Evolutionary conservation across 2,329 filamentous ascomycete species (phyloP).

Genomic region (Didymella exigua): DNA sequence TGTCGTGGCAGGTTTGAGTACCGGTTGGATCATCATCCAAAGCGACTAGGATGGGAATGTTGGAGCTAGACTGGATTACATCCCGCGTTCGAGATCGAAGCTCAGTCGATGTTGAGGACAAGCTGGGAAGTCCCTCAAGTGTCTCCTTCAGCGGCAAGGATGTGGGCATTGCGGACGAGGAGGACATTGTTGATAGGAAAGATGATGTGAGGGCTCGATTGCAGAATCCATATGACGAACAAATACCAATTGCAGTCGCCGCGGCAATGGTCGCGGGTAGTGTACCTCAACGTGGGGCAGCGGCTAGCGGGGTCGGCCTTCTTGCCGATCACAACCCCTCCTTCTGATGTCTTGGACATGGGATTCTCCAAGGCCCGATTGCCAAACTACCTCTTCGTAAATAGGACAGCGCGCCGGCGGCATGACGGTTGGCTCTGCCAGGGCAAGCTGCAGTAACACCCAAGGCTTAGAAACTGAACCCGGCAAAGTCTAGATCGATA

Average conservation of each 20-base stretch:
- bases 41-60: constrained; percentile 43
- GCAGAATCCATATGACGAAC: background rate
- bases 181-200: background rate
- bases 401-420: background rate
- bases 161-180: background rate
- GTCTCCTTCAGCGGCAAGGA: constrained; percentile 15
- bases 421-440: background rate
- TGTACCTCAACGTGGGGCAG: constrained; percentile 6
- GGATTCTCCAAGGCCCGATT: background rate
- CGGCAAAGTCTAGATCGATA: constrained; percentile 31
- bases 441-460: background rate
- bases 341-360: background rate
- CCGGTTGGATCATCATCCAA: constrained; percentile 65
- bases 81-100: constrained; percentile 29
- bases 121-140: constrained; percentile 25
- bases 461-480: constrained; percentile 24
- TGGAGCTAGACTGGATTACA: constrained; percentile 23
- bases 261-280: background rate
- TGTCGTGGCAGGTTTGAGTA: constrained; percentile 66
- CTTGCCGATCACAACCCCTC: constrained; percentile 13
- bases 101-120: constrained; percentile 20
- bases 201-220: background rate
- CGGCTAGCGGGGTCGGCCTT: constrained; percentile 13
- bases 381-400: background rate
- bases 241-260: background rate